Evolutionary conservation across 768 basidiomycete genomes (phyloP), one percentile per base, ranked within the genome.

Genomic region (Calocera cornea): DNA sequence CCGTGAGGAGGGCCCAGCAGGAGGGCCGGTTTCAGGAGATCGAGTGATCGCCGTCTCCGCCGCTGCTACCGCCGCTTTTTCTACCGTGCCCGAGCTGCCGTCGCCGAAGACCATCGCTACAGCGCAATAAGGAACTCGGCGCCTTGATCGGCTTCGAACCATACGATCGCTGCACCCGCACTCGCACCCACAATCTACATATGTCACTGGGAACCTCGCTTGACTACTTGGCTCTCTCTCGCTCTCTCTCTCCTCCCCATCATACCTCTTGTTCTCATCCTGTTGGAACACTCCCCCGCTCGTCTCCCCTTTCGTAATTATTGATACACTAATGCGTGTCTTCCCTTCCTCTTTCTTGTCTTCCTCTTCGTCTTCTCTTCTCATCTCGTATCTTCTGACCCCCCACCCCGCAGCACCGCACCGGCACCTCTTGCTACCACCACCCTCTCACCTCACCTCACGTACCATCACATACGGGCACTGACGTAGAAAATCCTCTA

Each of bases 1-100:
- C 79, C 8, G 74, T 81, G 68, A 81, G 89, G 66, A 86, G 83
- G 74, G 89, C 87, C 0, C 81, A 89, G 19, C 82, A 83, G 71
- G 77, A 82, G 69, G 79, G 81, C 40, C 77, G 74, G 69, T 68
- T 78, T 22, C 34, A 66, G 70, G 54, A 60, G 14, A 27, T 60
- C 27, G 54, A 60, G 31, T 60, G 54, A 65, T n/a, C 31, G 5
- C 14, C 14, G n/a, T n/a, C n/a, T n/a, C n/a, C n/a, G n/a, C n/a
- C n/a, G n/a, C n/a, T n/a, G n/a, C n/a, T n/a, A n/a, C n/a, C n/a
- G n/a, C n/a, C n/a, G n/a, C n/a, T n/a, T n/a, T n/a, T n/a, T n/a
- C n/a, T n/a, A n/a, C n/a, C n/a, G n/a, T n/a, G n/a, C n/a, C n/a
- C n/a, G n/a, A n/a, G n/a, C n/a, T n/a, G n/a, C n/a, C n/a, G n/a